These are phyloP conservation scores for Ormosia emarginata DNA, from an alignment of 306 rosid species.

Conservation along the genomic window DNA sequence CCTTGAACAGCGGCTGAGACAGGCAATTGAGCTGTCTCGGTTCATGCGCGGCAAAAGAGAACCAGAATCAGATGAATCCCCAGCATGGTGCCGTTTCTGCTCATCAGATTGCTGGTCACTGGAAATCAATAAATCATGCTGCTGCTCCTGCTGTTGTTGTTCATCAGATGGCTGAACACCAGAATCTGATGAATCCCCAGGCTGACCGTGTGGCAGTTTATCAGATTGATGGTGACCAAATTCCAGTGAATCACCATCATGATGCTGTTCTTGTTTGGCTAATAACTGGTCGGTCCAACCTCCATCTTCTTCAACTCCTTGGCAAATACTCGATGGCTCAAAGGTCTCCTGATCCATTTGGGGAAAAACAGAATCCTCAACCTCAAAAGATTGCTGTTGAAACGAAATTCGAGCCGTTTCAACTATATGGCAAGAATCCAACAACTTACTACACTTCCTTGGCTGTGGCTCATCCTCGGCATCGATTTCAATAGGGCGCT, in stretches of 20 bases:
- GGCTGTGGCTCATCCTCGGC: slow-evolving; percentile 40
- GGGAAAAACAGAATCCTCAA: slow-evolving; percentile 18
- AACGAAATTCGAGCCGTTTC: slow-evolving; percentile 29
- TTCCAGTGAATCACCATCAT: slow-evolving; percentile 9
- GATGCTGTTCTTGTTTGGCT: not conserved
- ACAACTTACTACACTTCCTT: slow-evolving; percentile 45
- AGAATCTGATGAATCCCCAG: not conserved
- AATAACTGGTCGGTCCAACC: not conserved
- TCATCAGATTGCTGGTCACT: slow-evolving; percentile 33
- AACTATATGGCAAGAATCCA: slow-evolving; percentile 34
- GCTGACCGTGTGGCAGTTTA: not conserved
- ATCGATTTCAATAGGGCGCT: slow-evolving; percentile 51
- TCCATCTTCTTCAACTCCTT: slow-evolving; percentile 1
- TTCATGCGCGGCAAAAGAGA: slow-evolving; percentile 57
- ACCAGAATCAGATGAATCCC: slow-evolving; percentile 58
- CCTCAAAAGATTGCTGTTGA: not conserved
- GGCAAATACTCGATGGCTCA: not conserved
- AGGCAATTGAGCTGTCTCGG: slow-evolving; percentile 71
- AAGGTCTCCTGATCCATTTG: slow-evolving; percentile 33
- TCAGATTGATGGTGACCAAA: not conserved
- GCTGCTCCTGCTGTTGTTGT: slow-evolving; percentile 1
- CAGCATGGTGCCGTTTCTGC: slow-evolving; percentile 18
- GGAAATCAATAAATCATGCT: not conserved
- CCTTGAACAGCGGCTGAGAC: slow-evolving; percentile 80
- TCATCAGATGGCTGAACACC: not conserved